phyloP scores from a whole-genome alignment of 2,329 filamentous ascomycete species.

The Exophiala sp. region DNA sequence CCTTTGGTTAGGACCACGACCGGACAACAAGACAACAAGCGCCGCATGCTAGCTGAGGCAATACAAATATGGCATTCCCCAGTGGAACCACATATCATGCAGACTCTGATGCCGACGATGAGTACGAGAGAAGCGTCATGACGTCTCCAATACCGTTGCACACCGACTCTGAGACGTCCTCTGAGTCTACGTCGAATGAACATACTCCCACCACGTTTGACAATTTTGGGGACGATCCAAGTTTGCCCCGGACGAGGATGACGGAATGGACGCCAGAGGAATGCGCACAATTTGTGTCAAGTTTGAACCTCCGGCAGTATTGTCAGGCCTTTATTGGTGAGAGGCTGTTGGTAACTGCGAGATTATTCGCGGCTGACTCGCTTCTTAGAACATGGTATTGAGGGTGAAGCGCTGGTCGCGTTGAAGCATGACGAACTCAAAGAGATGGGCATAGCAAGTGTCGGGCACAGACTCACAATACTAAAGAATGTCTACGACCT shows the following conservation, averaged over 20 bases:
- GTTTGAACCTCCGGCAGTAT: slow-evolving; percentile 75
- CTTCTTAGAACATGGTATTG: slow-evolving; percentile 76
- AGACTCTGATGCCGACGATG: slow-evolving; percentile 60
- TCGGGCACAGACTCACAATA: slow-evolving; percentile 89
- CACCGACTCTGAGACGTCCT: slow-evolving; percentile 53
- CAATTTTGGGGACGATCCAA: slow-evolving; percentile 46
- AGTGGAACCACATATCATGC: slow-evolving; percentile 49
- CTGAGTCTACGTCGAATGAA: slow-evolving; percentile 53
- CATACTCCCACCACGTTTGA: slow-evolving; percentile 59
- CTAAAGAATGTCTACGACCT: slow-evolving; percentile 94
- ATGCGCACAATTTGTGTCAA: slow-evolving; percentile 79
- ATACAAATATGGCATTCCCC: slow-evolving; percentile 39
- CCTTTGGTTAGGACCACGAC: slow-evolving; percentile 7
- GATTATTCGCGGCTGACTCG: slow-evolving; percentile 31
- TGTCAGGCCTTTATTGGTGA: slow-evolving; percentile 73
- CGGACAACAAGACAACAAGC: slow-evolving; percentile 7
- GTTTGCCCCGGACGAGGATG: slow-evolving; percentile 52
- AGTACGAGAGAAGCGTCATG: slow-evolving; percentile 57
- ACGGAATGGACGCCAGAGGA: slow-evolving; percentile 68
- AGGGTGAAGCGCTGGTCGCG: slow-evolving; percentile 82
- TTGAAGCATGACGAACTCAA: slow-evolving; percentile 89
- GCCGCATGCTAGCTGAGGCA: slow-evolving; percentile 11
- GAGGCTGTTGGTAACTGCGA: background rate
- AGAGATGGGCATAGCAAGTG: slow-evolving; percentile 86
- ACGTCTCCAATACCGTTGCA: slow-evolving; percentile 50